Base-by-base conservation (phyloP, 2,329 filamentous ascomycete genomes). In the Fusarium pilosicola region DNA sequence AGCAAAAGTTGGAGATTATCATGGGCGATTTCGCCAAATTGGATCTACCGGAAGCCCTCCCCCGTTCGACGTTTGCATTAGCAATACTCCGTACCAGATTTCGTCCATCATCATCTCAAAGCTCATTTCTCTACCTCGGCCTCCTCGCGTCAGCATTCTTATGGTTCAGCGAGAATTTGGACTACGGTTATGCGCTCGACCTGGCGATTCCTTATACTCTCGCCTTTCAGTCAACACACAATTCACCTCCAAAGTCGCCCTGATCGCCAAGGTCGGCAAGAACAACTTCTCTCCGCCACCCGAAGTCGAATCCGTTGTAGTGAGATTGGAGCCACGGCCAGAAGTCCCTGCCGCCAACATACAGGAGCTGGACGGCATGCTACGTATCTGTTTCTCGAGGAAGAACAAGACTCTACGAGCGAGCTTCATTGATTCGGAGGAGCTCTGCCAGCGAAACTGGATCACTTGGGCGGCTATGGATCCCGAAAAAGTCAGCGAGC, bases 401-500 rank as follows among this genome's bases (percentile, higher is more conserved):
- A 54, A 54, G 24, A 54, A 54, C 51, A 54, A 54, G 51, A 54
- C 32, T 54, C 18, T 54, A n/a, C 24, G 51, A 39, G 51, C 51
- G 6, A 54, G 51, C 14, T 54, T 54, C 14, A 54, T 54, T 10
- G 51, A 54, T 54, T 54, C 51, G 5, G 51, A 54, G 10, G 51
- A 54, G 14, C 51, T 54, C 34, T 54, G 51, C 34, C 32, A 28
- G 34, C 51, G 51, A n/a, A 54, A 54, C 11, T 54, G 51, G 51
- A 39, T 54, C 24, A 54, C 51, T 14, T 54, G 51, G 51, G 51
- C 51, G 6, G 51, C 51, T 28, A 54, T 54, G 34, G 32, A 39
- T 6, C 62, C 62, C 12, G 58, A 63, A 17, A 63, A 64, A 28
- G 62, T 64, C 36, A 63, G 44, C 58, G 36, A 64, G 62, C 39